Evolutionary conservation across 2,329 filamentous ascomycete genomes (phyloP).

Genomic region (Bisporella sp.): DNA sequence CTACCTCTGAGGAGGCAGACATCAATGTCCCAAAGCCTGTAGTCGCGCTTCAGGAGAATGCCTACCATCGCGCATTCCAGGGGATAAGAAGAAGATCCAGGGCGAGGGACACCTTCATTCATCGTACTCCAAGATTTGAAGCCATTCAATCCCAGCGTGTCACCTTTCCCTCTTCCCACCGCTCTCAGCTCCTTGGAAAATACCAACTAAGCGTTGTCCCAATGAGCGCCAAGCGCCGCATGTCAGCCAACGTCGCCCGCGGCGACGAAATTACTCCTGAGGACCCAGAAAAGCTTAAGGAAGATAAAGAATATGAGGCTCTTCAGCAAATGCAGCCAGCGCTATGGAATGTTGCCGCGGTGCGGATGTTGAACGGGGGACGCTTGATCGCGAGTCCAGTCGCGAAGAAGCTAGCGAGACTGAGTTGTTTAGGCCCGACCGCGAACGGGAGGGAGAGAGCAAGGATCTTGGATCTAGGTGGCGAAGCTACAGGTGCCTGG

Average conservation of each 20-base stretch:
- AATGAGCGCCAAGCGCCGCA: slow-evolving; percentile 63
- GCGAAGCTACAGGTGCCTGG: slow-evolving; percentile 84
- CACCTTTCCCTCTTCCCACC: slow-evolving; percentile 64
- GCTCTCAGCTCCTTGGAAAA: slow-evolving; percentile 77
- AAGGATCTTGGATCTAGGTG: slow-evolving; percentile 79
- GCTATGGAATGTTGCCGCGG: slow-evolving; percentile 54
- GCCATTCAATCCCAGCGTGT: slow-evolving; percentile 78
- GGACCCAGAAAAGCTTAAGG: slow-evolving; percentile 55
- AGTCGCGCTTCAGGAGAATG: slow-evolving; percentile 57
- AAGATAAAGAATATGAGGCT: slow-evolving; percentile 75
- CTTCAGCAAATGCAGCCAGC: slow-evolving; percentile 61
- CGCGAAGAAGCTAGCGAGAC: slow-evolving; percentile 51
- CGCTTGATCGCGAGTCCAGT: slow-evolving; percentile 57
- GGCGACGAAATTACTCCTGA: slow-evolving; percentile 59
- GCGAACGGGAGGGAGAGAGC: slow-evolving; percentile 45
- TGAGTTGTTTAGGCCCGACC: slow-evolving; percentile 42
- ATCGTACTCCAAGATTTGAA: slow-evolving; percentile 79
- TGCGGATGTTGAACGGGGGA: slow-evolving; percentile 57
- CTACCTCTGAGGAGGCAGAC: slow-evolving; percentile 1
- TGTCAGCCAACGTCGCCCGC: slow-evolving; percentile 65
- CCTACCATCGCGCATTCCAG: slow-evolving; percentile 85
- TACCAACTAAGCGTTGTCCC: slow-evolving; percentile 69
- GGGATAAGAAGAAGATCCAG: slow-evolving; percentile 61
- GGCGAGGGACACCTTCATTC: slow-evolving; percentile 71
- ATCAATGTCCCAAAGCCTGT: slow-evolving; percentile 35